Conservation (phyloP, 2,329 filamentous ascomycete genomes). For the Acephala macrosclerotiorum region DNA sequence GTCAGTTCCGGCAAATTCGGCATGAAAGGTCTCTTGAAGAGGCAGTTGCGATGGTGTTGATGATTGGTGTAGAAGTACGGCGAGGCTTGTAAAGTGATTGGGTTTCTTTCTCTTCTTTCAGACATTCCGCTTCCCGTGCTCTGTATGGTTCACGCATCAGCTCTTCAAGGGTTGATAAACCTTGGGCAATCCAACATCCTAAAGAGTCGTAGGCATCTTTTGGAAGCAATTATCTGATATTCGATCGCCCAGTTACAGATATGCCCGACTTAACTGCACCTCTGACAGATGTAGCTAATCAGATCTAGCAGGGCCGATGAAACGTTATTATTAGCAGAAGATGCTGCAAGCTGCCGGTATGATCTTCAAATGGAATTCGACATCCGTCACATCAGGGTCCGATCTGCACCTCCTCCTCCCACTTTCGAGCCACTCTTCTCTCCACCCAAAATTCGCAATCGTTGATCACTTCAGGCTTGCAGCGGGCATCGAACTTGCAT, state of each 20-base stretch:
- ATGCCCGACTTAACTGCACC: not conserved
- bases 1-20: not conserved
- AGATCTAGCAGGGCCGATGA: not conserved
- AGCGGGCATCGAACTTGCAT: constrained; percentile 10
- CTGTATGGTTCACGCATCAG: not conserved
- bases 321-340: not conserved
- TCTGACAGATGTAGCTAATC: not conserved
- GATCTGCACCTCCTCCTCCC: not conserved
- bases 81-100: not conserved
- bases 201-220: not conserved
- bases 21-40: not conserved
- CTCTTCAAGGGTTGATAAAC: not conserved
- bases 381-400: not conserved
- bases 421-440: not conserved
- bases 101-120: not conserved
- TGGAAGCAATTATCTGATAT: constrained; percentile 1
- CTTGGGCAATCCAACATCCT: not conserved
- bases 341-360: not conserved
- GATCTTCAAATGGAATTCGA: not conserved
- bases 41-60: not conserved
- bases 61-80: not conserved
- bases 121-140: not conserved
- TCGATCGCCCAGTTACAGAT: not conserved
- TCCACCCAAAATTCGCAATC: not conserved
- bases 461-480: constrained; percentile 6